phyloP scores from a whole-genome alignment of 2,329 filamentous ascomycete species.

The Pseudocercospora pini-densiflorae region DNA sequence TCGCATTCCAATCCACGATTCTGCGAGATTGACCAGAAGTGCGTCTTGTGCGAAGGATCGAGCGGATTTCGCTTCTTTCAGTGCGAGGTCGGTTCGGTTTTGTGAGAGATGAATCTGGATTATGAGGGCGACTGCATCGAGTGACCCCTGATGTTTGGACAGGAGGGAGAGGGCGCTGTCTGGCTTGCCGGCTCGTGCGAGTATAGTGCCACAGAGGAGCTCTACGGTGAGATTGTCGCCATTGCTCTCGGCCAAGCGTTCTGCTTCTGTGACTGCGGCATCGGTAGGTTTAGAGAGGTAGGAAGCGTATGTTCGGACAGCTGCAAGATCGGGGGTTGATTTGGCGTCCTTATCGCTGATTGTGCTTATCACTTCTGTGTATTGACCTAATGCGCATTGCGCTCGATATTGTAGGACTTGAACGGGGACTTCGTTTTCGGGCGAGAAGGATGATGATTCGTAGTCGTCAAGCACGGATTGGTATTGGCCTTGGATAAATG shows the following conservation, averaged over 20 bases:
- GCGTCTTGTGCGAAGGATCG: conserved; percentile 96
- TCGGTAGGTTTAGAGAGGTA: conserved; percentile 45
- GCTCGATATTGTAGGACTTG: conserved; percentile 80
- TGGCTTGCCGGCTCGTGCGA: conserved; percentile 78
- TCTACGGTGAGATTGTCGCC: conserved; percentile 81
- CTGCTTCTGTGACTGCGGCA: conserved; percentile 60
- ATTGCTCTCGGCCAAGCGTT: conserved; percentile 69
- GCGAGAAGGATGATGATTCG: conserved; percentile 76
- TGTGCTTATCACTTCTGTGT: conserved; percentile 71
- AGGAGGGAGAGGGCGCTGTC: conserved; percentile 83
- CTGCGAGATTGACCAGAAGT: conserved; percentile 88
- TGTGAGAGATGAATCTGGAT: conserved; percentile 91
- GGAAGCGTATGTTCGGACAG: conserved; percentile 76
- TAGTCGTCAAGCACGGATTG: conserved; percentile 78
- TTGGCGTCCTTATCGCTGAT: conserved; percentile 66
- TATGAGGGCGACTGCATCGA: conserved; percentile 80
- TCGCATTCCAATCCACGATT: conserved; percentile 91
- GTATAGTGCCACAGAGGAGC: conserved; percentile 77
- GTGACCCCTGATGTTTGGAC: conserved; percentile 80
- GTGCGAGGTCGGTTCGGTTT: conserved; percentile 86
- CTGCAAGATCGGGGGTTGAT: conserved; percentile 68
- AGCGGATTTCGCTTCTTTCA: conserved; percentile 86
- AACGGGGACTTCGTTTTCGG: conserved; percentile 76
- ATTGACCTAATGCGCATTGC: conserved; percentile 79
- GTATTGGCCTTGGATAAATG: conserved; percentile 80